These are phyloP conservation scores for Leishmania lainsoni DNA, from an alignment of 208 protist genomes.

Conservation along the genomic window DNA sequence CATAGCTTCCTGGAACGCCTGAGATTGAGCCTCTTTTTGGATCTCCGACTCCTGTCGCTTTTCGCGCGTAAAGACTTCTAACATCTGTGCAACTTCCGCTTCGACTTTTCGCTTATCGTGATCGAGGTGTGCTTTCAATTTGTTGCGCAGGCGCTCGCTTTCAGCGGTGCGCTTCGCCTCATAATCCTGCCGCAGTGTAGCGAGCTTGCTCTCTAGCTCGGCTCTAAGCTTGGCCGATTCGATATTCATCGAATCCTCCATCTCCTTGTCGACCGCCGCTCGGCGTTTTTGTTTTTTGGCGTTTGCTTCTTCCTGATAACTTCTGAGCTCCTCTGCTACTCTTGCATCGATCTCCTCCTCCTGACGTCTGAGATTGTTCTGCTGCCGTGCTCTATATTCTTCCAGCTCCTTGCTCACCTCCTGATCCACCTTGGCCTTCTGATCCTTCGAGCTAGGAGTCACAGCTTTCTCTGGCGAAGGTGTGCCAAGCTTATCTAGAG, in stretches of 20 bases:
- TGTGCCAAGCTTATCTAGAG: slow-evolving; percentile 33
- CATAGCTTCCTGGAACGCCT: slow-evolving; percentile 33
- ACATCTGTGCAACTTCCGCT: slow-evolving; percentile 32
- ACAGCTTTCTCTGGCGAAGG: slow-evolving; percentile 7
- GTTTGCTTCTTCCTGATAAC: slow-evolving; percentile 9
- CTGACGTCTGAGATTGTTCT: slow-evolving; percentile 5
- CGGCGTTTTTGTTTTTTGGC: slow-evolving; percentile 18
- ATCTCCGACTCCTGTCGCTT: slow-evolving; percentile 41
- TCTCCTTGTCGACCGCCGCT: slow-evolving; percentile 6
- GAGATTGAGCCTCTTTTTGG: slow-evolving; percentile 34
- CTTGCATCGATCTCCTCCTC: slow-evolving; percentile 19
- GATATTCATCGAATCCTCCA: slow-evolving; percentile 5
- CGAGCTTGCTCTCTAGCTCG: slow-evolving; percentile 22
- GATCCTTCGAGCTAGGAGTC: slow-evolving; percentile 15
- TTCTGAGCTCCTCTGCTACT: slow-evolving; percentile 13
- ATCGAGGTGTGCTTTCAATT: slow-evolving; percentile 35
- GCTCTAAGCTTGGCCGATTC: slow-evolving; percentile 12
- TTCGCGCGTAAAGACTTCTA: slow-evolving; percentile 44
- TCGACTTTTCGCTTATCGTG: slow-evolving; percentile 46
- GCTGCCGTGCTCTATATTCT: slow-evolving; percentile 29
- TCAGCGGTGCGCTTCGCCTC: slow-evolving; percentile 26
- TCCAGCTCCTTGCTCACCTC: slow-evolving; percentile 26
- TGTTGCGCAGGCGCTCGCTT: slow-evolving; percentile 31
- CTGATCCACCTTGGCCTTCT: slow-evolving; percentile 26
- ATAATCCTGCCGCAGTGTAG: slow-evolving; percentile 17